Evolutionary conservation across 106 monocot genomes (phyloP).

Genomic region (Alisma plantagoaquatica): DNA sequence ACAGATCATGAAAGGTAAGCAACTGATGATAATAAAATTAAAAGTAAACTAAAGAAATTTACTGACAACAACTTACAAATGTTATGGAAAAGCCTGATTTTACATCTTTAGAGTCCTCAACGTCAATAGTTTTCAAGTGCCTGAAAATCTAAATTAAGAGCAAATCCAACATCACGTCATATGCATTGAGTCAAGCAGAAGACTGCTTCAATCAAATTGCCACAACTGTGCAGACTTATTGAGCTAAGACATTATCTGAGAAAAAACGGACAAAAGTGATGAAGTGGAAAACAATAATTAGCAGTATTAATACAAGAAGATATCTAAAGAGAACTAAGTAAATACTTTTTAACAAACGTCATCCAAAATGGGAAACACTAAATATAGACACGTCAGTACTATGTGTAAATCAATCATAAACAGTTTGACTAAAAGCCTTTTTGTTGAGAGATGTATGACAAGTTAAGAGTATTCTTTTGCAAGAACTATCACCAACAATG

Average conservation of each 20-base stretch:
- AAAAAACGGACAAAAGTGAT: too few relatives aligned
- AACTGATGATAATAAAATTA: not conserved
- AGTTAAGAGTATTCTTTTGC: not conserved
- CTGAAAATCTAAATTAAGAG: constrained; percentile 49
- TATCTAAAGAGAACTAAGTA: too few relatives aligned
- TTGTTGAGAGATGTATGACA: too few relatives aligned
- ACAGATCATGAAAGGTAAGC: not conserved
- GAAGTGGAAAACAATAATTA: too few relatives aligned
- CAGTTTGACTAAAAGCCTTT: too few relatives aligned
- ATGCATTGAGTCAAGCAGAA: not conserved
- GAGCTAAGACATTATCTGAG: too few relatives aligned
- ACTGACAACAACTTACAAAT: constrained; percentile 52
- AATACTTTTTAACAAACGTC: too few relatives aligned
- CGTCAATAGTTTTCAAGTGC: constrained; percentile 63
- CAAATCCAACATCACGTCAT: not conserved
- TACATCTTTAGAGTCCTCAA: constrained; percentile 81
- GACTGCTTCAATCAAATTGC: not conserved
- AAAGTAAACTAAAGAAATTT: not conserved
- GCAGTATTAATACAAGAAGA: too few relatives aligned
- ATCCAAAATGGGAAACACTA: too few relatives aligned
- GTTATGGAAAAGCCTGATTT: constrained; percentile 86
- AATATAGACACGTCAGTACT: too few relatives aligned
- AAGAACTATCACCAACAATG: too few relatives aligned
- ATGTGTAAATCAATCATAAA: too few relatives aligned
- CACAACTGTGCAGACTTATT: not conserved